Base-by-base conservation (phyloP, 2,329 filamentous ascomycete genomes). In the Onygenales sp. region DNA sequence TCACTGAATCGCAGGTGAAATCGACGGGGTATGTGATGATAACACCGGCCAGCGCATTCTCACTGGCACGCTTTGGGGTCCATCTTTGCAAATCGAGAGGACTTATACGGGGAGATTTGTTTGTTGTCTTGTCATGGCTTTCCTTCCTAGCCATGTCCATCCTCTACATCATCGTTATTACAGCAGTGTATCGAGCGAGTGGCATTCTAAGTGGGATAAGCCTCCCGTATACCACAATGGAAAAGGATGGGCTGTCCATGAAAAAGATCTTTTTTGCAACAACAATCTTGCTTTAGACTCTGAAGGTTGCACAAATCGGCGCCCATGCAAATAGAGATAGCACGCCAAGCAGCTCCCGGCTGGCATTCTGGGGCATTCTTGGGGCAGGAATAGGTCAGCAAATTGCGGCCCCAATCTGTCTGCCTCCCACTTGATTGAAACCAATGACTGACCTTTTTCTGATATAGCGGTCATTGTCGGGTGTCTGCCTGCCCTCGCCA, bases 311-410 rank as follows among this genome's bases (percentile, higher is more conserved):
- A 3, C 63, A 70, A 37, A 59, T 70, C 34, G 65, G 66, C 13
- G 27, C n/a, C 17, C 59, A 63, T 10, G 57, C 63, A 13, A 56
- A 58, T 2, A 62, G 62, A 46, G 59, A 60, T 39, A 61, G 54
- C 4, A 63, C 59, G 5, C 67, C 66, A 5, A 63, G 62, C 6
- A 61, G 61, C 21, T 64, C 65, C 6, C 70, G 68, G 69, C 56
- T 71, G 7, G 64, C 66, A 1, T 54, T 71, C 21, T 71, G 69
- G 68, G 67, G 62, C 7, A 63, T 66, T 9, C 63, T 70, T 32
- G 67, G 70, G 53, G 59, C 60, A 6, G 62, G 65, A 21, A 67
- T 68, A 50, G 68, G 68, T 69, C 61, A 39, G 53, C 44, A 11
- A 14, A 14, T 39, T 46, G 17, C 21, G 11, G 34, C 5, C 3